phyloP scores from a whole-genome alignment of 2,329 filamentous ascomycete genomes.

The Rhytidhysteron rufulum region DNA sequence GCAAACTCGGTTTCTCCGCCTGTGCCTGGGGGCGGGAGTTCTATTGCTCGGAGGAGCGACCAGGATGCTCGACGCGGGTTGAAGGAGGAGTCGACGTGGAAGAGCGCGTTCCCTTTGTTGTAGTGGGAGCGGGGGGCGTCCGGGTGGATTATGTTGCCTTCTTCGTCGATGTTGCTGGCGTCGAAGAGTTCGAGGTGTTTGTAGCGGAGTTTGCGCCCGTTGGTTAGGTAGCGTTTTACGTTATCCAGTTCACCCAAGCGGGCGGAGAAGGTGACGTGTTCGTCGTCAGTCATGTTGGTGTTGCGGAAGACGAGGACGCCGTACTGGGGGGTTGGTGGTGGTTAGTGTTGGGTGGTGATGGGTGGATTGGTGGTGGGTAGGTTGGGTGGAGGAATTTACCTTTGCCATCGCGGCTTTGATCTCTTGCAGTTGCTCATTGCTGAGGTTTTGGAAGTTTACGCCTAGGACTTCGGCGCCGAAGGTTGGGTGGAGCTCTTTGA shows the following conservation, averaged over 20 bases:
- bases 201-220: constrained; percentile 47
- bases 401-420: constrained; percentile 33
- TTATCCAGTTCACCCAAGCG: constrained; percentile 56
- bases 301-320: constrained; percentile 51
- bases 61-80: constrained; percentile 23
- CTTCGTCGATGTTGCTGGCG: constrained; percentile 52
- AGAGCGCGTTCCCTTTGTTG: constrained; percentile 35
- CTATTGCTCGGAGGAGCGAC: constrained; percentile 18
- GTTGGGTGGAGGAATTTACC: constrained; percentile 15
- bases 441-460: constrained; percentile 33
- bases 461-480: constrained; percentile 38
- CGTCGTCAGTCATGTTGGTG: constrained; percentile 48
- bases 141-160: constrained; percentile 42
- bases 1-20: constrained; percentile 25
- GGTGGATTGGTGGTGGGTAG: background rate
- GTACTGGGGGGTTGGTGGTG: constrained; percentile 36
- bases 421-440: constrained; percentile 32
- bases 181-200: constrained; percentile 54
- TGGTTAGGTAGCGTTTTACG: constrained; percentile 46
- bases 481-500: constrained; percentile 33
- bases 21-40: constrained; percentile 20
- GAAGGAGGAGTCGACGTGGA: constrained; percentile 26
- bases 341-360: background rate
- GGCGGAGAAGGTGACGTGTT: constrained; percentile 49
- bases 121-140: constrained; percentile 40